phyloP scores from a whole-genome alignment of 2,329 filamentous ascomycete genomes.

The Calonectria hongkongensis region DNA sequence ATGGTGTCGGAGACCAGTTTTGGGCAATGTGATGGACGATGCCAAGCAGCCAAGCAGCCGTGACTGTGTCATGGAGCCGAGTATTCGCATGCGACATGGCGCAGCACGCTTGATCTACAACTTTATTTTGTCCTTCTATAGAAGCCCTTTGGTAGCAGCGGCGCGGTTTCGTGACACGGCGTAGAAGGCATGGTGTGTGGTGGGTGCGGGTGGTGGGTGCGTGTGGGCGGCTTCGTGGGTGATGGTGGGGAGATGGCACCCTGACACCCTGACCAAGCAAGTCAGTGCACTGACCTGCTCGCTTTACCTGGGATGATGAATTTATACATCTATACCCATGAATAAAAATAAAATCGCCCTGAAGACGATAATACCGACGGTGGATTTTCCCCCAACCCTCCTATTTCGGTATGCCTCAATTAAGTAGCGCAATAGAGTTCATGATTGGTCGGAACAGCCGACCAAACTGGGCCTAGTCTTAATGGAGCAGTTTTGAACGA shows the following conservation, averaged over 20 bases:
- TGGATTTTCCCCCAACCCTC: constrained; percentile 1
- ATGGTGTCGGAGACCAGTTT: constrained; percentile 21
- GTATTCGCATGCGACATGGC: constrained; percentile 10
- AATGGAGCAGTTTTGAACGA: constrained; percentile 14
- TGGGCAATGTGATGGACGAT: constrained; percentile 6
- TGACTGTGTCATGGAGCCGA: background rate
- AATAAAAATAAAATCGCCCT: background rate
- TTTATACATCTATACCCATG: background rate
- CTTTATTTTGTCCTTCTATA: constrained; percentile 13
- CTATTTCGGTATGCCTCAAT: constrained; percentile 22
- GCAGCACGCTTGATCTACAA: constrained; percentile 22
- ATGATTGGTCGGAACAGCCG: constrained; percentile 12
- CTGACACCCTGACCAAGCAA: background rate
- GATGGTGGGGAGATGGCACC: constrained; percentile 7
- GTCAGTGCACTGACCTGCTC: background rate
- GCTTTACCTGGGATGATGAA: background rate
- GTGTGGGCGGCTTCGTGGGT: background rate
- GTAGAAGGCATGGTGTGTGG: background rate
- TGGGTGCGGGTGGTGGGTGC: background rate
- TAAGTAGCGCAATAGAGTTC: background rate
- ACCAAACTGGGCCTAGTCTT: background rate
- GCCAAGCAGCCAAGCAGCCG: background rate
- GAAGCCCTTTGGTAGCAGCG: background rate
- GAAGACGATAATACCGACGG: background rate
- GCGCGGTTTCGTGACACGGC: background rate